Evolutionary conservation across 2,329 filamentous ascomycete species (phyloP).

Genomic region (Blumeria graminis): DNA sequence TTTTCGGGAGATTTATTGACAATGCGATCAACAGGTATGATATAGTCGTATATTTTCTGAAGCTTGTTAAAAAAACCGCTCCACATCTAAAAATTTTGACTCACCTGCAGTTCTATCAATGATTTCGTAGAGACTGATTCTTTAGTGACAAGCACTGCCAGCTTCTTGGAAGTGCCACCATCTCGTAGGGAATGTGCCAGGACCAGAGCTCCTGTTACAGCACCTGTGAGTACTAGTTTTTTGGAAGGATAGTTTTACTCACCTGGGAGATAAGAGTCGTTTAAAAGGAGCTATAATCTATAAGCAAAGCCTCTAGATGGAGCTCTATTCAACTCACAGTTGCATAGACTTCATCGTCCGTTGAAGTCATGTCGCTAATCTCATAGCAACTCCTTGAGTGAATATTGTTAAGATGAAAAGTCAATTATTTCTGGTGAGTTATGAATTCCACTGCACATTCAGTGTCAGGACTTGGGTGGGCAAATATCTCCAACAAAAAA

Average conservation of each 20-base stretch:
- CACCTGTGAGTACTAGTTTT: neutral
- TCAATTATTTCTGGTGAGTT: no score
- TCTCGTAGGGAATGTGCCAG: slow-evolving; percentile 87
- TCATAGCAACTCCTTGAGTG: no score
- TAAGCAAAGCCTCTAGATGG: slow-evolving; percentile 1
- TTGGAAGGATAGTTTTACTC: neutral
- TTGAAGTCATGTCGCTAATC: slow-evolving; percentile 16
- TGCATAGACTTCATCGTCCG: slow-evolving; percentile 36
- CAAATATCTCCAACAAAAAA: no score
- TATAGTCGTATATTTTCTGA: slow-evolving; percentile 63
- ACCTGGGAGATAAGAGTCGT: slow-evolving; percentile 85
- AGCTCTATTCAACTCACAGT: slow-evolving; percentile 22
- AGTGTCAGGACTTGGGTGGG: no score
- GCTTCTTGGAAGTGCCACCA: slow-evolving; percentile 62
- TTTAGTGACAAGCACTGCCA: slow-evolving; percentile 62
- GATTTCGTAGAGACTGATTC: slow-evolving; percentile 55
- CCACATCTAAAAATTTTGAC: slow-evolving; percentile 6
- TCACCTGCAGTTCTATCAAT: slow-evolving; percentile 54
- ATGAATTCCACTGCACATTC: no score
- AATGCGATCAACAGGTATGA: slow-evolving; percentile 65
- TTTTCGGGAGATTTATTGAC: slow-evolving; percentile 57
- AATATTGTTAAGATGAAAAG: no score
- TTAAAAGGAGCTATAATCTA: slow-evolving; percentile 54
- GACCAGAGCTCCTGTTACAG: slow-evolving; percentile 53
- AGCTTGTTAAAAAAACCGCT: slow-evolving; percentile 4